Conservation (phyloP, 495 filamentous ascomycete species). For the Neurospora pannonica region DNA sequence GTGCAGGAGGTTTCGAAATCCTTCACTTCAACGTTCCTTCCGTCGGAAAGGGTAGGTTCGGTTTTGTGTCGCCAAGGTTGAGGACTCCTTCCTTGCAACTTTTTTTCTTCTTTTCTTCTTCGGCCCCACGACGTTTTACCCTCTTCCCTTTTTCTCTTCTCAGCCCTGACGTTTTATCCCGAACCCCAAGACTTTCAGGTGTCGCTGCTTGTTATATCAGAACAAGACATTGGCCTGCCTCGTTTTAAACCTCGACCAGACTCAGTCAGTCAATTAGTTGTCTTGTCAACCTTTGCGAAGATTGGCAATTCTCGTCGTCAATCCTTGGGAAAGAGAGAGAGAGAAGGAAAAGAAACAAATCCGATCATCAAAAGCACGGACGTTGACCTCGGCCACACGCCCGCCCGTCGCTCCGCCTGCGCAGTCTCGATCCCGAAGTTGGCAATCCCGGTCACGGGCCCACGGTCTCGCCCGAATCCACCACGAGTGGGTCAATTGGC, state of each 20-base stretch:
- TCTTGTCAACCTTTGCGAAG: not conserved
- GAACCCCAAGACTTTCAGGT: not conserved
- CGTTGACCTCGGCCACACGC: not conserved
- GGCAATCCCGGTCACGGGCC: not conserved
- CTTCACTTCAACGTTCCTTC: not conserved
- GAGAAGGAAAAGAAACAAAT: not conserved
- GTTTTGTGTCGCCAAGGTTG: not conserved
- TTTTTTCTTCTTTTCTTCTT: not conserved
- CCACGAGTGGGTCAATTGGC: not conserved
- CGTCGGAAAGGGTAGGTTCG: not conserved
- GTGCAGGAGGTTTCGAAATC: not conserved
- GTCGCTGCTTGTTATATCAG: not conserved
- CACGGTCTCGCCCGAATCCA: not conserved
- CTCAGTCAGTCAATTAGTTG: not conserved
- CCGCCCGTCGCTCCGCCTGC: not conserved
- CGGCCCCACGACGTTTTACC: not conserved
- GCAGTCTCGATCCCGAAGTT: not conserved
- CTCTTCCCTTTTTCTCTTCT: constrained; percentile 1
- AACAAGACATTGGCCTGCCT: not conserved
- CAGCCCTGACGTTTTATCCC: not conserved
- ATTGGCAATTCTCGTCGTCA: not conserved
- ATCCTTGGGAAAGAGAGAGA: not conserved
- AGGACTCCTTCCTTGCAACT: not conserved
- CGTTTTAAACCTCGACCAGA: not conserved
- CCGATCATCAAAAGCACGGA: not conserved